These are phyloP conservation scores for Mallotus repandus DNA, from an alignment of 441 rosid species.

Conservation along the genomic window DNA sequence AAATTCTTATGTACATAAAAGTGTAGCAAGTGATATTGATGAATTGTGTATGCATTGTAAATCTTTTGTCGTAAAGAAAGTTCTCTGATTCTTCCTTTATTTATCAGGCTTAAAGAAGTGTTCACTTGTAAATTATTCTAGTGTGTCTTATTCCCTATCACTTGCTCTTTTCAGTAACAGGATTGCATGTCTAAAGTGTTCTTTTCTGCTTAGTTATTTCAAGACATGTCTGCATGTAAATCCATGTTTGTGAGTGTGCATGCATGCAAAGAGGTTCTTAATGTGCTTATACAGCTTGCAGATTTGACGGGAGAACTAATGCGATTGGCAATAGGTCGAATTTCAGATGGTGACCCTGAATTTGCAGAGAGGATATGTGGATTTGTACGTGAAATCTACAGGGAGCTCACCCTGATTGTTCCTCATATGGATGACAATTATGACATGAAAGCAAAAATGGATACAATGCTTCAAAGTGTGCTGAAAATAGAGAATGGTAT, in stretches of 20 bases:
- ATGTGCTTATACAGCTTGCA: conserved; percentile 60
- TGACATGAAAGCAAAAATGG: conserved; percentile 94
- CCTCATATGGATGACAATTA: conserved; percentile 76
- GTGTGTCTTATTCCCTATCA: background rate
- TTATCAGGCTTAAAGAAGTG: no score
- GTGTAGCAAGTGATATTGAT: background rate
- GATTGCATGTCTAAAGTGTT: background rate
- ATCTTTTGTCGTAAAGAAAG: background rate
- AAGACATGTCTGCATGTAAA: background rate
- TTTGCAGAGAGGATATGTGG: conserved; percentile 71
- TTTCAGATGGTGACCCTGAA: conserved; percentile 88
- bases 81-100: background rate
- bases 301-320: conserved; percentile 96
- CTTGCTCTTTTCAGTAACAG: background rate
- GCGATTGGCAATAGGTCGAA: conserved; percentile 86
- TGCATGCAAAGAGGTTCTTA: conserved; percentile 12
- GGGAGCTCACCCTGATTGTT: conserved; percentile 69
- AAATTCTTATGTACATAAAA: background rate
- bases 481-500: conserved; percentile 90
- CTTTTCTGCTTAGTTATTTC: no score
- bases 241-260: background rate
- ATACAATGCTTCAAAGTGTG: conserved; percentile 84
- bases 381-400: conserved; percentile 80
- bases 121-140: background rate
- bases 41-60: background rate